A percentile compares a stretch with the other conserved stretches of the same genome.
These are phyloP conservation scores for Scheffersomyces lignicola DNA, from an alignment of 1,139 yeast genomes.

Conservation along the genomic window DNA sequence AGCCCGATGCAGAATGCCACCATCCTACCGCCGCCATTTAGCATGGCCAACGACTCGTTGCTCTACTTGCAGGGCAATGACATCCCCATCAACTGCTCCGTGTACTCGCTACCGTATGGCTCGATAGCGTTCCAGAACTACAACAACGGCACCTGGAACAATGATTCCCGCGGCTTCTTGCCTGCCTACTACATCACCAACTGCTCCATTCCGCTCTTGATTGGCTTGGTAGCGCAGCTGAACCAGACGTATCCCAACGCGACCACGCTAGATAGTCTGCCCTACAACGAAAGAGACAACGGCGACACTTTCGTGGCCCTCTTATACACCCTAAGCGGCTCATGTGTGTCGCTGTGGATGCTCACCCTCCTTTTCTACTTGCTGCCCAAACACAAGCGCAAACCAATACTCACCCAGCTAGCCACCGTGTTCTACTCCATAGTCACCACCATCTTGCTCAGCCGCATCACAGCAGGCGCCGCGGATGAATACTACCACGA, in stretches of 20 bases:
- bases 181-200: constrained; percentile 48
- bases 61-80: constrained; percentile 17
- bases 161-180: constrained; percentile 17
- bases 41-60: constrained; percentile 13
- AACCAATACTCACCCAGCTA: constrained; percentile 47
- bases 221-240: constrained; percentile 10
- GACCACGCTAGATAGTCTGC: constrained; percentile 12
- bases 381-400: constrained; percentile 45
- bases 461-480: constrained; percentile 34
- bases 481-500: constrained; percentile 36
- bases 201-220: constrained; percentile 25
- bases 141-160: constrained; percentile 18
- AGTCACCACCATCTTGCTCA: constrained; percentile 42
- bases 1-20: constrained; percentile 5
- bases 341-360: constrained; percentile 56
- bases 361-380: constrained; percentile 45
- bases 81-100: constrained; percentile 34
- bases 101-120: constrained; percentile 39
- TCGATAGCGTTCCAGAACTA: constrained; percentile 18
- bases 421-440: constrained; percentile 48
- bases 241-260: constrained; percentile 1
- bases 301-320: constrained; percentile 50
- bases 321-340: constrained; percentile 40
- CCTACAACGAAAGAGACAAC: constrained; percentile 30
- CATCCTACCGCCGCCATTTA: too few relatives aligned